Conservation (phyloP, 139 green algal genomes). For the Closterium sp. region DNA sequence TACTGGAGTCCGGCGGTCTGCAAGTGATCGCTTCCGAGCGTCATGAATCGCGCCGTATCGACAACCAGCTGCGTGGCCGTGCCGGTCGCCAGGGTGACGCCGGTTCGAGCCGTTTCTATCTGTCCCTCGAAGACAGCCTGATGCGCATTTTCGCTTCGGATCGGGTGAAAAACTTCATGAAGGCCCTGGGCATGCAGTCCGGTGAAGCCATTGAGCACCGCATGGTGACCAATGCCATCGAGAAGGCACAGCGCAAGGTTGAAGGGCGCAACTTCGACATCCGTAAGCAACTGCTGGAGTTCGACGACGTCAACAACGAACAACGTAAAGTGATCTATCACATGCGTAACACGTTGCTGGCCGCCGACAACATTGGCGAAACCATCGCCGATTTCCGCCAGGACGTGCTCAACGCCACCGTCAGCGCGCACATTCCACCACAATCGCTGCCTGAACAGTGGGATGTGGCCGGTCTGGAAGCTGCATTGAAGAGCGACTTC, state of each 20-base stretch:
- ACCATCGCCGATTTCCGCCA: neutral
- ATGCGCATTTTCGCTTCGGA: constrained; percentile 5
- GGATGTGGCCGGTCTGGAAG: neutral
- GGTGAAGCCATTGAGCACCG: constrained; percentile 6
- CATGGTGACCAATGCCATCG: constrained; percentile 1
- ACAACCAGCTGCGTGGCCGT: constrained; percentile 82
- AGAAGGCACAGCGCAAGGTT: constrained; percentile 17
- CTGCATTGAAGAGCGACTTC: neutral
- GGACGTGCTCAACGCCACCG: neutral
- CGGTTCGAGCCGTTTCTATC: constrained; percentile 45
- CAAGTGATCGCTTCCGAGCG: constrained; percentile 92
- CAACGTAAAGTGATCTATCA: constrained; percentile 11
- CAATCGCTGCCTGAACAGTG: neutral
- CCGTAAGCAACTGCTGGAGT: constrained; percentile 46
- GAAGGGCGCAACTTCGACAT: constrained; percentile 19
- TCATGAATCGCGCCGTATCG: constrained; percentile 89
- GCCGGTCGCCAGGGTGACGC: constrained; percentile 59
- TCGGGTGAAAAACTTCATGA: neutral
- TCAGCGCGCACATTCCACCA: neutral
- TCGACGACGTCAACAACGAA: constrained; percentile 38
- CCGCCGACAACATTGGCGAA: neutral
- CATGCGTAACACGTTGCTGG: neutral
- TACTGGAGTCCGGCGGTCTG: constrained; percentile 56
- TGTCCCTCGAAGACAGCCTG: constrained; percentile 19
- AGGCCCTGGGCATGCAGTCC: neutral